phyloP scores from a whole-genome alignment of 1,284 basidiomycete genomes.

The Naganishia sp. region DNA sequence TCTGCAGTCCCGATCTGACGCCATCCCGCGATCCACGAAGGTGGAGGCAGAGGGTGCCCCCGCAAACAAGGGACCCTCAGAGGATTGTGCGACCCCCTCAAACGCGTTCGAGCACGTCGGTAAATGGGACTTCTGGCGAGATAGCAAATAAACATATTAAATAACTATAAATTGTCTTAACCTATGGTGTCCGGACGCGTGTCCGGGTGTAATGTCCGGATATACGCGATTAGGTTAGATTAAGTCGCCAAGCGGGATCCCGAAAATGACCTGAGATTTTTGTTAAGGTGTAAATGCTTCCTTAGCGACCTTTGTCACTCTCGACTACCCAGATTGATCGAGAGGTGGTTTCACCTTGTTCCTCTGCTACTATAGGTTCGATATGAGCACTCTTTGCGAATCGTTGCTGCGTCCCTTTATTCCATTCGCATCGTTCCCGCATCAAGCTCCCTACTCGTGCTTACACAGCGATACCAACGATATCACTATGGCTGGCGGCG shows the following conservation, averaged over 20 bases:
- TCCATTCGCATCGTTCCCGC: background rate
- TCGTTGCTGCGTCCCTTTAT: too few relatives aligned
- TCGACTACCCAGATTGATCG: background rate
- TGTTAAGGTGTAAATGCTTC: background rate
- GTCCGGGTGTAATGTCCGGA: background rate
- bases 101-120: too few relatives aligned
- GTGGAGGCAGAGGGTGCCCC: background rate
- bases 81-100: too few relatives aligned
- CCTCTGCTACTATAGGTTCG: too few relatives aligned
- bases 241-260: background rate
- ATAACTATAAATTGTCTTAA: constrained; percentile 4
- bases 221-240: background rate
- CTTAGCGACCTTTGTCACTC: background rate
- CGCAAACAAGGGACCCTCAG: background rate
- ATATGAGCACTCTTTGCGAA: too few relatives aligned
- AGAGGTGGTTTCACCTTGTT: too few relatives aligned
- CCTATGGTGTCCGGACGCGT: constrained; percentile 1
- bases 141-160: too few relatives aligned
- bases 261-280: background rate
- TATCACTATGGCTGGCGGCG: background rate
- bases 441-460: background rate
- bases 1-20: background rate
- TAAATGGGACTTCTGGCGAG: too few relatives aligned
- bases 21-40: background rate
- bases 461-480: background rate